phyloP scores from a whole-genome alignment of 139 green algal genomes.

The Auxenochlorella protothecoides region DNA sequence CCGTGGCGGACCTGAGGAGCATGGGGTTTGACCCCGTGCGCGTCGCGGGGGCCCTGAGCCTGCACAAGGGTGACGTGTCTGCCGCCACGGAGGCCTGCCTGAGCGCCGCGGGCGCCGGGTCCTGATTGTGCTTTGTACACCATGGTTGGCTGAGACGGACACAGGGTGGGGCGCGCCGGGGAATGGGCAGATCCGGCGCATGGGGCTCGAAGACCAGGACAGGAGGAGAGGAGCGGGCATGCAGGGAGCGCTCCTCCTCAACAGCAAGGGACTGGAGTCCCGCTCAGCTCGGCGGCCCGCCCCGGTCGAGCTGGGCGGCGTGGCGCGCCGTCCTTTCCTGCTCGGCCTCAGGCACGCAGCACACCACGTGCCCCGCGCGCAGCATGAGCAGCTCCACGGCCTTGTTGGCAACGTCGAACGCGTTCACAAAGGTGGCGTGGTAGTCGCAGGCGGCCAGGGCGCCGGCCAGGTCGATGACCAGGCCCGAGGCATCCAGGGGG shows the following conservation, averaged over 20 bases:
- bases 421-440: constrained; percentile 19
- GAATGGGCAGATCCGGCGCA: too few relatives aligned
- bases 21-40: constrained; percentile 8
- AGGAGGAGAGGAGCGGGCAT: too few relatives aligned
- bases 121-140: too few relatives aligned
- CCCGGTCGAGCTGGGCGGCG: background rate
- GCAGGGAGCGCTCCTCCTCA: too few relatives aligned
- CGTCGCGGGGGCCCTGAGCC: constrained; percentile 3
- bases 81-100: constrained; percentile 1
- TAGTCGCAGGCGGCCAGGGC: constrained; percentile 19
- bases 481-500: background rate
- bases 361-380: constrained; percentile 23
- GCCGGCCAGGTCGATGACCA: constrained; percentile 12
- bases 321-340: constrained; percentile 3
- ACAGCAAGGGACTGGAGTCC: too few relatives aligned
- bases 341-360: constrained; percentile 18
- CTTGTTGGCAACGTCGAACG: constrained; percentile 27
- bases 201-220: too few relatives aligned
- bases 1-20: constrained; percentile 3
- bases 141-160: background rate
- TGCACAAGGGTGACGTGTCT: background rate
- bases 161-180: background rate
- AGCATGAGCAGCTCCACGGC: constrained; percentile 35
- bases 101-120: background rate
- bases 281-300: too few relatives aligned